Evolutionary conservation across 345 rosid genomes (phyloP).

Genomic region (Salix dunnii): DNA sequence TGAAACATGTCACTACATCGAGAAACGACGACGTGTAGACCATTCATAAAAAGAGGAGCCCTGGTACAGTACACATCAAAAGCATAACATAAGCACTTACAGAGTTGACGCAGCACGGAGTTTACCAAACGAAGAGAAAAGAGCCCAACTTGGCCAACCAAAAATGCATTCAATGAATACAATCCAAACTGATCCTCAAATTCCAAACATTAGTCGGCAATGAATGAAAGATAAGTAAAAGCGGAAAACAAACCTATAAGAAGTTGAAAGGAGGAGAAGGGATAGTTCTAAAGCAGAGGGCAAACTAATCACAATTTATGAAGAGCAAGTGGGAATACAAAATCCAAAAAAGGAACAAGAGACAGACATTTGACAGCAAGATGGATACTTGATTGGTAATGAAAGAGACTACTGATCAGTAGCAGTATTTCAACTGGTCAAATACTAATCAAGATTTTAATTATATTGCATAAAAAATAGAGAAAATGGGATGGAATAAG

Average conservation of each 20-base stretch:
- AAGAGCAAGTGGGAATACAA: neutral
- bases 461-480: neutral
- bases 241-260: constrained; percentile 18
- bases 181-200: neutral
- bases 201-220: neutral
- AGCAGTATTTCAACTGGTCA: neutral
- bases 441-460: neutral
- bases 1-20: constrained; percentile 9
- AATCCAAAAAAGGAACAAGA: neutral
- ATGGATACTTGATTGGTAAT: constrained; percentile 5
- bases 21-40: neutral
- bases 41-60: constrained; percentile 12
- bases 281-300: constrained; percentile 13
- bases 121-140: neutral
- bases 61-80: constrained; percentile 13
- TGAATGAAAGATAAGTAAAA: constrained; percentile 13
- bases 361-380: neutral
- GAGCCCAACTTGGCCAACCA: too few relatives aligned
- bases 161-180: neutral
- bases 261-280: constrained; percentile 17
- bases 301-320: constrained; percentile 9
- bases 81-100: constrained; percentile 11
- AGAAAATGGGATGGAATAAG: constrained; percentile 11
- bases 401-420: constrained; percentile 12
- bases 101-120: neutral